Percentiles rank a stretch among this genome's conserved stretches.
Evolutionary conservation across 352 stramenopile genomes (phyloP).

Genomic region (Phytopythium boreale): DNA sequence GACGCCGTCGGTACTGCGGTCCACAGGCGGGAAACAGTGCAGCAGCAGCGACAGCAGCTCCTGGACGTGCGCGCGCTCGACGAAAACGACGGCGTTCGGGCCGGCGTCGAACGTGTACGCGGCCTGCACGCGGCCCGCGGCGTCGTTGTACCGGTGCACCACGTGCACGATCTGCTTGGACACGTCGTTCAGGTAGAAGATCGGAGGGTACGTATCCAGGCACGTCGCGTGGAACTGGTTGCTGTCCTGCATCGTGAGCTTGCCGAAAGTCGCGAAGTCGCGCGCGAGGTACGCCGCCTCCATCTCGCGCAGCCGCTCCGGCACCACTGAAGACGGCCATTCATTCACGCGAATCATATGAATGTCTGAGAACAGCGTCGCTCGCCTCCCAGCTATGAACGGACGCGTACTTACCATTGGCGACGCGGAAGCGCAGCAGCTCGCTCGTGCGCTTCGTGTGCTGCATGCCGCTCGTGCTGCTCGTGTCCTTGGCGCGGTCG

Average conservation of each 20-base stretch:
- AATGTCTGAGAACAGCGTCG: not conserved
- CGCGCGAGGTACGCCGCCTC: slow-evolving; percentile 84
- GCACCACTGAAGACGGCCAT: slow-evolving; percentile 51
- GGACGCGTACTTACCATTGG: slow-evolving; percentile 12
- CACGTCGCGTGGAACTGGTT: slow-evolving; percentile 99
- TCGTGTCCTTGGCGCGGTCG: slow-evolving; percentile 96
- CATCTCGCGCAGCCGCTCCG: slow-evolving; percentile 85
- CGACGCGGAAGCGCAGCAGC: slow-evolving; percentile 86
- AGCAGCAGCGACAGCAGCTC: slow-evolving; percentile 59
- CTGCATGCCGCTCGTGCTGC: slow-evolving; percentile 95
- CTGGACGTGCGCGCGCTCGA: slow-evolving; percentile 65
- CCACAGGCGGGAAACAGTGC: slow-evolving; percentile 36
- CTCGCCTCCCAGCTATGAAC: slow-evolving; percentile 6
- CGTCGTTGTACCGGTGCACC: slow-evolving; percentile 94
- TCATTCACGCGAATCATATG: not conserved
- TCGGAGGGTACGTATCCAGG: slow-evolving; percentile 97
- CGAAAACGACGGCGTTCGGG: slow-evolving; percentile 96
- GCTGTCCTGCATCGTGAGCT: slow-evolving; percentile 97
- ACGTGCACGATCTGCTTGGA: slow-evolving; percentile 79
- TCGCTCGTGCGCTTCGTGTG: slow-evolving; percentile 92
- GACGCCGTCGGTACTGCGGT: slow-evolving; percentile 9
- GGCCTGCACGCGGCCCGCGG: slow-evolving; percentile 60
- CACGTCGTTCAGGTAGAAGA: slow-evolving; percentile 98
- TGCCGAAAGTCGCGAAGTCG: slow-evolving; percentile 95
- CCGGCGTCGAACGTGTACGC: slow-evolving; percentile 99